phyloP scores from a whole-genome alignment of 345 rosid species.

The Viola odorata region DNA sequence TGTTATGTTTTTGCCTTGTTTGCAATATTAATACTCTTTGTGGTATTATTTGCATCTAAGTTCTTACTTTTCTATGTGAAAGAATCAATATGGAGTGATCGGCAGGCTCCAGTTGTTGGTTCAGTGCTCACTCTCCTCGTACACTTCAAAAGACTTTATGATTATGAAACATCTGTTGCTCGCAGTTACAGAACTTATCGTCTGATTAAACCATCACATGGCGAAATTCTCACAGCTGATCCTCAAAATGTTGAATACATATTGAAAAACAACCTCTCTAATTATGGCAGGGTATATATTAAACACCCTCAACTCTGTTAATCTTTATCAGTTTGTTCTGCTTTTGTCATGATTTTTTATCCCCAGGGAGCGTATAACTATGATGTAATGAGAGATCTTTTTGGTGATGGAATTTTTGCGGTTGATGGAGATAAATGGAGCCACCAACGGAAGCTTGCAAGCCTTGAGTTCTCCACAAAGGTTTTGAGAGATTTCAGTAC shows the following conservation, averaged over 20 bases:
- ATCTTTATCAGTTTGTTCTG: neutral
- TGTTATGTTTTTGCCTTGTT: constrained; percentile 14
- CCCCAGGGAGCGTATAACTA: constrained; percentile 25
- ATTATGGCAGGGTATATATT: constrained; percentile 30
- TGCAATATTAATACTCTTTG: constrained; percentile 7
- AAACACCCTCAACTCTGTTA: neutral
- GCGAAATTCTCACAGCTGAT: constrained; percentile 35
- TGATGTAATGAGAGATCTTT: constrained; percentile 39
- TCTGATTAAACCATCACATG: constrained; percentile 17
- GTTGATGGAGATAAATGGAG: constrained; percentile 43
- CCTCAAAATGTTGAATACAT: constrained; percentile 38
- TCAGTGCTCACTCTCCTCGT: constrained; percentile 22
- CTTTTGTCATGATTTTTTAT: constrained; percentile 1
- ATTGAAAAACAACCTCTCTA: constrained; percentile 40
- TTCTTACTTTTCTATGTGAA: constrained; percentile 17
- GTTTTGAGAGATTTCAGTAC: constrained; percentile 32
- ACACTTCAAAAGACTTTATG: constrained; percentile 28
- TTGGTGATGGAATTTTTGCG: constrained; percentile 40
- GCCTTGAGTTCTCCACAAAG: constrained; percentile 40
- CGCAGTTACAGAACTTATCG: constrained; percentile 23
- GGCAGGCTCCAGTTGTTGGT: constrained; percentile 39
- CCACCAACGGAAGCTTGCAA: constrained; percentile 38
- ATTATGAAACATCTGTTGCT: constrained; percentile 33
- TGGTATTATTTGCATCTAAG: constrained; percentile 1
- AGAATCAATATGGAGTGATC: constrained; percentile 18